Evolutionary conservation across 495 filamentous ascomycete species (phyloP).

Genomic region (Tuber melanosporum): DNA sequence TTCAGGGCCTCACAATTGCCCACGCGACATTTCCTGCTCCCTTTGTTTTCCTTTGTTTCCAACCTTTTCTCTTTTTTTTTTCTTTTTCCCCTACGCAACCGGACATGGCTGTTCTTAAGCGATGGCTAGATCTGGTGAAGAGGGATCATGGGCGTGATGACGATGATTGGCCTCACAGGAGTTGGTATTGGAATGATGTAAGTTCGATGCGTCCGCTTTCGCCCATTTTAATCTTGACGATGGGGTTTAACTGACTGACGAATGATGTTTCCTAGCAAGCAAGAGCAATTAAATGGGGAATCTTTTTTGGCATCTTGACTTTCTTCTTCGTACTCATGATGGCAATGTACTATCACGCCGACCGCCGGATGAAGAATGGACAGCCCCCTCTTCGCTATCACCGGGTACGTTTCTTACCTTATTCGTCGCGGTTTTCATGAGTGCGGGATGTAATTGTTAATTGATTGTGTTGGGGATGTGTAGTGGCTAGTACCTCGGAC

Average conservation of each 20-base stretch:
- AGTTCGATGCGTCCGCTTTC: constrained; percentile 4
- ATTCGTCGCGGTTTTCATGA: neutral
- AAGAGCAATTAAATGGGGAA: constrained; percentile 55
- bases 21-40: neutral
- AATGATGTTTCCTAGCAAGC: constrained; percentile 18
- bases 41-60: neutral
- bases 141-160: constrained; percentile 24
- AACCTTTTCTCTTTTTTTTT: constrained; percentile 12
- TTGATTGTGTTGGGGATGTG: neutral
- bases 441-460: neutral
- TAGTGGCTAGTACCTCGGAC: constrained; percentile 59
- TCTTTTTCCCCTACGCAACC: constrained; percentile 6
- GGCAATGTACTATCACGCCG: constrained; percentile 59
- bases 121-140: constrained; percentile 22
- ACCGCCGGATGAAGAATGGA: constrained; percentile 56
- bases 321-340: constrained; percentile 53
- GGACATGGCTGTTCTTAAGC: constrained; percentile 25
- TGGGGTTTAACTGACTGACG: constrained; percentile 4
- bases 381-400: constrained; percentile 60
- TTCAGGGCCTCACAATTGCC: neutral
- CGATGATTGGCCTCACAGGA: constrained; percentile 18
- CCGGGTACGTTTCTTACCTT: constrained; percentile 48
- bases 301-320: constrained; percentile 55
- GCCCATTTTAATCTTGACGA: neutral
- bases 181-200: constrained; percentile 38